Evolutionary conservation across 2,329 filamentous ascomycete species (phyloP).

Genomic region (Pseudogymnoascus sp.): DNA sequence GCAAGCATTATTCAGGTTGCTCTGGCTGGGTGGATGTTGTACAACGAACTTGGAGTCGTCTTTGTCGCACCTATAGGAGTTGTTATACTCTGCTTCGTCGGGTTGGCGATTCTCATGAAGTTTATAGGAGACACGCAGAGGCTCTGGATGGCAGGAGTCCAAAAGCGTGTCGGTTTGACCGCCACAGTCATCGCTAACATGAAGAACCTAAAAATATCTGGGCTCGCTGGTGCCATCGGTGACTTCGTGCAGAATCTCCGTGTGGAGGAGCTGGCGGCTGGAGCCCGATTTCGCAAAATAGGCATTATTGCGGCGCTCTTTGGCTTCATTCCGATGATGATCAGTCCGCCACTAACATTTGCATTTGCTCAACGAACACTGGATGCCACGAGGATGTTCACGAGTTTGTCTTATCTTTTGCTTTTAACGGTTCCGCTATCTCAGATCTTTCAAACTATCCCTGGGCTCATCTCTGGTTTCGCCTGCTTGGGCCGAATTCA

Average conservation of each 20-base stretch:
- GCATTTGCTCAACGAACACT: slow-evolving; percentile 15
- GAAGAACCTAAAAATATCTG: slow-evolving; percentile 33
- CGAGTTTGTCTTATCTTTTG: slow-evolving; percentile 16
- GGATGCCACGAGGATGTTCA: slow-evolving; percentile 15
- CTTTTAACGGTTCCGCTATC: slow-evolving; percentile 18
- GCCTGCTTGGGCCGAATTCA: slow-evolving; percentile 23
- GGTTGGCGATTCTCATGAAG: slow-evolving; percentile 14
- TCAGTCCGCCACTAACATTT: slow-evolving; percentile 15
- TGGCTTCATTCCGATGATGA: slow-evolving; percentile 14
- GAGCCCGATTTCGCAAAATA: slow-evolving; percentile 14
- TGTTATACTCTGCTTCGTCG: slow-evolving; percentile 26
- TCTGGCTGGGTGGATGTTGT: slow-evolving; percentile 14
- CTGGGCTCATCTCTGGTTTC: slow-evolving; percentile 14
- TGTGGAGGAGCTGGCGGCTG: slow-evolving; percentile 27
- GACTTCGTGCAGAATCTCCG: slow-evolving; percentile 29
- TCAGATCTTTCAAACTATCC: slow-evolving; percentile 17
- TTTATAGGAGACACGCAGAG: slow-evolving; percentile 27
- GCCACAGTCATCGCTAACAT: slow-evolving; percentile 27
- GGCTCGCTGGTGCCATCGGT: slow-evolving; percentile 26
- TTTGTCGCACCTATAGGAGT: slow-evolving; percentile 40
- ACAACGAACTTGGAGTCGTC: slow-evolving; percentile 33
- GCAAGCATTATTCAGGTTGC: slow-evolving; percentile 15
- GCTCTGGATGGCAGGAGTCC: slow-evolving; percentile 16
- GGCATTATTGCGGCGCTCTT: slow-evolving; percentile 10
- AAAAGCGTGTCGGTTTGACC: slow-evolving; percentile 17